phyloP scores from a whole-genome alignment of 2,329 filamentous ascomycete genomes.

The Talaromyces sp. region DNA sequence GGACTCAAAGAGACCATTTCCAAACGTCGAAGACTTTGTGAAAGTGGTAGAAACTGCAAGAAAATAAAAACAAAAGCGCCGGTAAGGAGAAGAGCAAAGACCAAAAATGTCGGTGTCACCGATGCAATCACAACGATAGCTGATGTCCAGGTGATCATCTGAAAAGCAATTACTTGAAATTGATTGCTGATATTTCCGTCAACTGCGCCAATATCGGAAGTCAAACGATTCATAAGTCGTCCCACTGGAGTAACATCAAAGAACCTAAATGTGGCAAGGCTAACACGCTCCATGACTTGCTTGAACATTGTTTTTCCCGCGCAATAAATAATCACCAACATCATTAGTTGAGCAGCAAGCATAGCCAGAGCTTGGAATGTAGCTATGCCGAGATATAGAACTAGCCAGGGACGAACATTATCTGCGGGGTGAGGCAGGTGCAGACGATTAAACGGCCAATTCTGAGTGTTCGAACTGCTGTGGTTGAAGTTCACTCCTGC shows the following conservation, averaged over 20 bases:
- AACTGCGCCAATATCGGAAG: conserved; percentile 81
- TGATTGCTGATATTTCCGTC: conserved; percentile 78
- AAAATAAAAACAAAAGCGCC: conserved; percentile 68
- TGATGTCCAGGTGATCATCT: conserved; percentile 64
- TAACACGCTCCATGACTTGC: conserved; percentile 66
- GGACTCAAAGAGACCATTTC: conserved; percentile 88
- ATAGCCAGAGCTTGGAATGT: conserved; percentile 55
- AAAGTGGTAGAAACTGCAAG: conserved; percentile 70
- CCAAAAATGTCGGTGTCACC: conserved; percentile 65
- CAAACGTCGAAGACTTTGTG: conserved; percentile 73
- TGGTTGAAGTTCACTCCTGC: conserved; percentile 26
- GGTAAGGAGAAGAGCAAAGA: conserved; percentile 65
- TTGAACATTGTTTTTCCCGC: conserved; percentile 72
- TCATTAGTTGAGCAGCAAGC: conserved; percentile 58
- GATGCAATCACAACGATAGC: conserved; percentile 73
- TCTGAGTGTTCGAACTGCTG: conserved; percentile 15
- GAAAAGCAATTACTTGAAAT: conserved; percentile 66
- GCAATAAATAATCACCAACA: conserved; percentile 72
- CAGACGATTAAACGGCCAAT: conserved; percentile 6
- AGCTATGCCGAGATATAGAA: conserved; percentile 64
- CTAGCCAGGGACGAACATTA: conserved; percentile 69
- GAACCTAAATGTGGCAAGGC: conserved; percentile 78
- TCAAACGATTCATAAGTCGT: conserved; percentile 85
- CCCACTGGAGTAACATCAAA: conserved; percentile 88
- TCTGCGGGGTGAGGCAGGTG: conserved; percentile 59